Evolutionary conservation across 75 land plant species (phyloP), one percentile per base, ranked within the genome.

Genomic region (Cryptomeria japonica): DNA sequence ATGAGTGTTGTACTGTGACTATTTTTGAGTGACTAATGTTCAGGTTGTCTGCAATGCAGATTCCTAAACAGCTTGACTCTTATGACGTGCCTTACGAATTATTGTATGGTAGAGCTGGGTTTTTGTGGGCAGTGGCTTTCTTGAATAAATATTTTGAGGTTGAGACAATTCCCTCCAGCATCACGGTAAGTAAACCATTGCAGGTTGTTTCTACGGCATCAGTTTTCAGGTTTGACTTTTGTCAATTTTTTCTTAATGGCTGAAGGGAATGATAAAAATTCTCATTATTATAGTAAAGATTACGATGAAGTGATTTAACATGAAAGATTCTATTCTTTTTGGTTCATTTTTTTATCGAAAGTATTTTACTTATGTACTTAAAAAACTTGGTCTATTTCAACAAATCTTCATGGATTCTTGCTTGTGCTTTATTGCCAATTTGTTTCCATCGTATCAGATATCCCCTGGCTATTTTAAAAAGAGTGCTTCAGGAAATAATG

Each of bases 91-190:
- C 99, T 36, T 92, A 96, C 87, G 99, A 97, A 87, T 90, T 97
- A 36, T 85, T 96, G 84, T 97, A 96, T 92, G 99, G 99, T 72
- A 93, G 95, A 91, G 95, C 91, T 83, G 99, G 99, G 53, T 97
- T 91, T 84, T 84, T 97, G 46, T 97, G 98, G 98, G 94, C 98
- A 61, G 94, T 94, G 70, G 90, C 87, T 14, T 96, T 95, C 89
- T 89, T 97, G 49, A 97, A 97, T 88, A 91, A 95, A 84, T 86
- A 96, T 86, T 70, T 97, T 88, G 98, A 97, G 44, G 86, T 92
- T 31, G 93, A 85, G 51, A 93, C 98, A 13, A 90, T 96, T 85
- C 91, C 99, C 77, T 89, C 86, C 38, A 89, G 88, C 16, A 70
- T 39, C 14, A 92, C 87, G 83, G 99, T 97, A 85, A 88, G 93